Conservation (phyloP, 192 early-diverging fungal species). For the Podila clonocystis region DNA sequence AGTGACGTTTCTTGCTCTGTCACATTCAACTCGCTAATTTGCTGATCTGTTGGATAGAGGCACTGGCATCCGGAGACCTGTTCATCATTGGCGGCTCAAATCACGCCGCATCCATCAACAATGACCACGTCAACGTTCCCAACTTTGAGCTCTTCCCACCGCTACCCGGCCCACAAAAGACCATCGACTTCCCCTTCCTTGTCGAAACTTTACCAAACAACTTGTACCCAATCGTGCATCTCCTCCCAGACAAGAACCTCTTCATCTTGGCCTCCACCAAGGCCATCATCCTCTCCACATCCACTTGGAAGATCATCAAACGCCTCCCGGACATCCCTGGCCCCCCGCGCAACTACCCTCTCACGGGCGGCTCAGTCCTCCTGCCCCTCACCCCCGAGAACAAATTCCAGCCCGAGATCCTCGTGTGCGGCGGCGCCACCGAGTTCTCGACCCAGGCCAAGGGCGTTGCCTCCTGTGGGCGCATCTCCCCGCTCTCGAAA, state of each 20-base stretch:
- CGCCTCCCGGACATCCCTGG: slow-evolving; percentile 60
- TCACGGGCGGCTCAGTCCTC: slow-evolving; percentile 59
- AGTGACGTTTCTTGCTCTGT: background rate
- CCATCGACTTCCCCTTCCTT: slow-evolving; percentile 49
- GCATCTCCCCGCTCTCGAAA: slow-evolving; percentile 40
- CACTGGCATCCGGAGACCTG: slow-evolving; percentile 53
- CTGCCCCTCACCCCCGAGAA: slow-evolving; percentile 46
- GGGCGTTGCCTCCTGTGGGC: slow-evolving; percentile 49
- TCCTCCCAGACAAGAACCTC: slow-evolving; percentile 58
- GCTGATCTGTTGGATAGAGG: slow-evolving; percentile 3
- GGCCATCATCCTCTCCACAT: slow-evolving; percentile 58
- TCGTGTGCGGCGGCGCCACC: slow-evolving; percentile 51
- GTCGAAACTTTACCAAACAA: slow-evolving; percentile 53
- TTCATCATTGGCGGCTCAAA: slow-evolving; percentile 68
- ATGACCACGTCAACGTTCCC: slow-evolving; percentile 57
- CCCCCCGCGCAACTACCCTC: slow-evolving; percentile 58
- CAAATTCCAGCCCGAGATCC: slow-evolving; percentile 44
- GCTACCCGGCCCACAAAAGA: slow-evolving; percentile 36
- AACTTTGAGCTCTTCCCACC: slow-evolving; percentile 55
- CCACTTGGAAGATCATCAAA: slow-evolving; percentile 50
- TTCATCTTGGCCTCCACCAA: slow-evolving; percentile 59
- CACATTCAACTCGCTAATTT: too few species aligned
- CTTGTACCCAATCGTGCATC: slow-evolving; percentile 59
- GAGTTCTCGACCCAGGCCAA: slow-evolving; percentile 29
- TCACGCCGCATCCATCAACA: slow-evolving; percentile 53